Percentiles rank a stretch among this genome's conserved stretches.
Conservation (phyloP, 257 asterid genomes). For the Solanum medicagineum region DNA sequence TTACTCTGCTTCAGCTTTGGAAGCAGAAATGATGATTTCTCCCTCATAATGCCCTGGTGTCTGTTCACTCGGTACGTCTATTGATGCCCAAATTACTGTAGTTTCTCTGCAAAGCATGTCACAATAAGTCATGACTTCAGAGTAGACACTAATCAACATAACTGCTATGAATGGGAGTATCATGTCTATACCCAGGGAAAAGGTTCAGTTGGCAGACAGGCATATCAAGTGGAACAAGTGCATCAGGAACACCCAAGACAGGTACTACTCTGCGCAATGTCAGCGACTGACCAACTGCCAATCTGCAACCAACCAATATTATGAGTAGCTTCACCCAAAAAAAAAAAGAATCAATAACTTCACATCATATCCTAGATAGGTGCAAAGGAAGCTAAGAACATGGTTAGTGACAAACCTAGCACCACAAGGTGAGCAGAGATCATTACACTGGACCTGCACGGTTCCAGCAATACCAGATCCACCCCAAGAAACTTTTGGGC, state of each 20-base stretch:
- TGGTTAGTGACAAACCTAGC: slow-evolving; percentile 50
- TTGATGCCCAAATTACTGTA: slow-evolving; percentile 64
- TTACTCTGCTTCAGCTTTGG: slow-evolving; percentile 72
- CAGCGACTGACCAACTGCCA: slow-evolving; percentile 76
- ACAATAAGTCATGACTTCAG: background rate
- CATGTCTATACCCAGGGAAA: slow-evolving; percentile 62
- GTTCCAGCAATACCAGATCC: slow-evolving; percentile 66
- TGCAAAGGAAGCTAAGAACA: background rate
- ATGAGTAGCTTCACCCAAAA: background rate
- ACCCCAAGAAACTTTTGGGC: slow-evolving; percentile 95
- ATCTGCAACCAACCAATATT: slow-evolving; percentile 28
- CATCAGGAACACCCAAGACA: slow-evolving; percentile 88
- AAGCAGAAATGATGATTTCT: slow-evolving; percentile 72
- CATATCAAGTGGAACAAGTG: slow-evolving; percentile 87
- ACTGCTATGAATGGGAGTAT: background rate
- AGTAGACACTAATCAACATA: background rate
- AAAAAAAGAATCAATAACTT: background rate
- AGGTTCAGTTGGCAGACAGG: slow-evolving; percentile 60
- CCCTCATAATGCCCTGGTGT: slow-evolving; percentile 97
- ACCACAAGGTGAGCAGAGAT: slow-evolving; percentile 74
- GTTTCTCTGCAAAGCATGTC: slow-evolving; percentile 58
- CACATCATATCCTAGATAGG: background rate
- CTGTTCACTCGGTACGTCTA: slow-evolving; percentile 74
- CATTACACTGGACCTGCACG: slow-evolving; percentile 68
- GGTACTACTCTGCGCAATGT: slow-evolving; percentile 80